Percentiles rank a stretch among this genome's conserved stretches.
Evolutionary conservation across 169 alveolate species (phyloP).

Genomic region (Cryptosporidium ryanae): DNA sequence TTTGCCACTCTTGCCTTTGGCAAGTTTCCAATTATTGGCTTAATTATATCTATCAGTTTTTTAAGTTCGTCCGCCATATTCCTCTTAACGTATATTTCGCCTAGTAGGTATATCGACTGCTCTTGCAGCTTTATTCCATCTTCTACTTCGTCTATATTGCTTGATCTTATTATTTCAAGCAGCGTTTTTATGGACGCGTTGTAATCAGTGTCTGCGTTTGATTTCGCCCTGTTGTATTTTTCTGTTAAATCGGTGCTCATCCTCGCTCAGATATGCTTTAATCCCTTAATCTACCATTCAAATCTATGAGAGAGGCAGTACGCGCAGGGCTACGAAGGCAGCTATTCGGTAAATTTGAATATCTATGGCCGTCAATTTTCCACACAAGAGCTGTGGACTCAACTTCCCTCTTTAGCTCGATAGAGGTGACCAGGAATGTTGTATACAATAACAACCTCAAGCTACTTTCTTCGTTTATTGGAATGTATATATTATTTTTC

Average conservation of each 20-base stretch:
- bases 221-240: conserved; percentile 58
- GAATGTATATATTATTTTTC: too few relatives aligned
- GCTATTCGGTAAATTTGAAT: too few relatives aligned
- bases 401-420: too few relatives aligned
- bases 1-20: conserved; percentile 87
- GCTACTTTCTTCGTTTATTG: too few relatives aligned
- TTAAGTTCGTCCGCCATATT: conserved; percentile 56
- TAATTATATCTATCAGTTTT: conserved; percentile 63
- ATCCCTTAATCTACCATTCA: too few relatives aligned
- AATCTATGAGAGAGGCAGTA: too few relatives aligned
- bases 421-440: too few relatives aligned
- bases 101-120: conserved; percentile 63
- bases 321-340: too few relatives aligned
- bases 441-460: too few relatives aligned
- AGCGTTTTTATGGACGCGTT: conserved; percentile 25
- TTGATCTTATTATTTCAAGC: conserved; percentile 18
- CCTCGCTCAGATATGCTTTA: not conserved
- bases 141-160: conserved; percentile 34
- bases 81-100: conserved; percentile 51
- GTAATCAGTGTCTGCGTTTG: conserved; percentile 21
- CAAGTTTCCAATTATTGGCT: conserved; percentile 77
- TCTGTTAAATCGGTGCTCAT: conserved; percentile 18
- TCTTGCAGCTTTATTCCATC: conserved; percentile 72
- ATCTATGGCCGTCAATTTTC: too few relatives aligned
- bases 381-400: too few relatives aligned